These are phyloP conservation scores for Polygonum aviculare DNA, from an alignment of 148 eudicot species.

Conservation along the genomic window DNA sequence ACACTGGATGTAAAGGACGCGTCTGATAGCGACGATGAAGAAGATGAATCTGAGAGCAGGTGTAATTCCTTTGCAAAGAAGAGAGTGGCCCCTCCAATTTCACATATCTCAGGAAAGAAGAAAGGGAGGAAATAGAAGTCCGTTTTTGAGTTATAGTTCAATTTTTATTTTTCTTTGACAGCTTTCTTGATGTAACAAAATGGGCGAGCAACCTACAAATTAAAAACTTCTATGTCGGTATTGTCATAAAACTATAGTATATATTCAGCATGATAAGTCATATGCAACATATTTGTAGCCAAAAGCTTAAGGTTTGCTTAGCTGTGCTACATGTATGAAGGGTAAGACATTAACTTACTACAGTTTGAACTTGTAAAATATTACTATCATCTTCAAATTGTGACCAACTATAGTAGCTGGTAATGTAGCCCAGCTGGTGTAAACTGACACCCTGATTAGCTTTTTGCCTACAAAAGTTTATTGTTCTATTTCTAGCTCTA, in stretches of 20 bases:
- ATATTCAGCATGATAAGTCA: too few relatives aligned
- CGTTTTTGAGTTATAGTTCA: not conserved
- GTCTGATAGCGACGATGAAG: conserved; percentile 33
- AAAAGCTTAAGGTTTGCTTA: too few relatives aligned
- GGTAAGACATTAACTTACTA: not conserved
- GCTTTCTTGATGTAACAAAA: not conserved
- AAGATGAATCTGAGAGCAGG: conserved; percentile 59
- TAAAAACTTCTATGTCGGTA: not conserved
- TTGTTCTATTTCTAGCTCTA: too few relatives aligned
- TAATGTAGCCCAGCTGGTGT: too few relatives aligned
- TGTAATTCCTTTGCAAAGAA: conserved; percentile 51
- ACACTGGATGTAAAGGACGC: conserved; percentile 22
- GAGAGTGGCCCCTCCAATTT: conserved; percentile 26
- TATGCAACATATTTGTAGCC: too few relatives aligned
- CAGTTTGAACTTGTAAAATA: not conserved
- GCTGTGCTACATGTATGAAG: too few relatives aligned
- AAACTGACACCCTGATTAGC: too few relatives aligned
- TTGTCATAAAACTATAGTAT: not conserved
- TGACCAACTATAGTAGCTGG: too few relatives aligned
- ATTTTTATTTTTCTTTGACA: too few relatives aligned
- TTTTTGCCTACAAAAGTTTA: too few relatives aligned
- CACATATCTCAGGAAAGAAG: conserved; percentile 31
- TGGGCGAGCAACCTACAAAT: not conserved
- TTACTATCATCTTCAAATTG: too few relatives aligned
- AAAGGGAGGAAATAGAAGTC: conserved; percentile 13